These are phyloP conservation scores for Endogone sp. DNA, from an alignment of 192 early-diverging fungal species.

Conservation along the genomic window DNA sequence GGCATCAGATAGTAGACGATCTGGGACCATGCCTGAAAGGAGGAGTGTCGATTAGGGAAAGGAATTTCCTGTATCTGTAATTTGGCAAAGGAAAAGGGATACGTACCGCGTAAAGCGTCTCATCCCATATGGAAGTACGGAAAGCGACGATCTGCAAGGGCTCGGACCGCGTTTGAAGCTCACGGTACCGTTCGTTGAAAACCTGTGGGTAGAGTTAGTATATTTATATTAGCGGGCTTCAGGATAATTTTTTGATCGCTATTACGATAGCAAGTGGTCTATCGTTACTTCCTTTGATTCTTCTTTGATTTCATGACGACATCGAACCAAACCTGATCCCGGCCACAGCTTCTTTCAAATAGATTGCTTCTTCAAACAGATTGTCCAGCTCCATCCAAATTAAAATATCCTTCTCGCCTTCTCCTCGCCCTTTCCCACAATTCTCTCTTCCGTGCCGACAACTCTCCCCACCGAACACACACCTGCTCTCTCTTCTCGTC, in stretches of 20 bases:
- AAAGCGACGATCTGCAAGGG: slow-evolving; percentile 70
- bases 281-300: not conserved
- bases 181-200: slow-evolving; percentile 57
- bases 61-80: not conserved
- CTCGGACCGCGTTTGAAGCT: slow-evolving; percentile 64
- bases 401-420: no score
- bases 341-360: no score
- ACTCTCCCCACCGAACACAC: not conserved
- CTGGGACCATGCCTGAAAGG: slow-evolving; percentile 85
- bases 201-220: slow-evolving; percentile 39
- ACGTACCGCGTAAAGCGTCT: slow-evolving; percentile 79
- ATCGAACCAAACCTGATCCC: no score
- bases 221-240: slow-evolving; percentile 10
- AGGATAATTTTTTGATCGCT: no score
- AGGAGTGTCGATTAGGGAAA: slow-evolving; percentile 17
- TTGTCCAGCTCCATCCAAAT: no score
- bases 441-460: not conserved
- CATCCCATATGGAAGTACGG: slow-evolving; percentile 88
- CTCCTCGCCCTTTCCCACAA: no score
- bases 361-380: no score
- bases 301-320: no score
- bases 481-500: slow-evolving; percentile 68
- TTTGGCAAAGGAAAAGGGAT: not conserved
- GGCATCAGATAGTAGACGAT: slow-evolving; percentile 96
- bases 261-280: no score